Base-by-base conservation (phyloP, 768 basidiomycete genomes). In the Pholiota microspora region DNA sequence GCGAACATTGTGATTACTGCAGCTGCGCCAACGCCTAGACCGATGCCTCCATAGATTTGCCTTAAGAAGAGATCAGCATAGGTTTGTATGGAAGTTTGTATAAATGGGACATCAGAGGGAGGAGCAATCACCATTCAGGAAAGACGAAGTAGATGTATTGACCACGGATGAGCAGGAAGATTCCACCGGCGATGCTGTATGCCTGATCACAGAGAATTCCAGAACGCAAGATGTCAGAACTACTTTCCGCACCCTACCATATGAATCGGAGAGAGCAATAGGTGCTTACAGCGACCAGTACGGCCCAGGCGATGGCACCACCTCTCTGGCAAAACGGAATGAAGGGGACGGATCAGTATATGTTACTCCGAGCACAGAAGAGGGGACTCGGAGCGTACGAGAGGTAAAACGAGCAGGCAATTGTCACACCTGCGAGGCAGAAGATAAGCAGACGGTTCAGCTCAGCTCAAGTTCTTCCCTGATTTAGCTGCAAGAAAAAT, bases 221-320 rank as follows among this genome's bases (percentile, higher is more conserved):
- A 28, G 28, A 21, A 18, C 24, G 12, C 12, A 34, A 21, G 23
- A 31, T 15, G 35, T 46, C 35, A 47, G 45, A 9, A 36, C 12
- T 42, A 4, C 28, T 6, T 44, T 15, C 40, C 15, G 42, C 21
- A 10, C 9, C 32, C 25, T 23, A 6, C 28, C 24, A 8, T 15
- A 34, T 16, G 25, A 29, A 24, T 23, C 21, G 53, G 53, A 50
- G 46, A n/a, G 31, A 53, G 58, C 51, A 40, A 56, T 46, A 45
- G 57, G 24, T 51, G 70, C 78, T 57, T 71, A 88, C 87, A 64
- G 79, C 73, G 62, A 90, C 81, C 60, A 82, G 59, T 52, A 81
- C 73, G 54, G 74, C 84, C 85, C 83, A 88, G 51, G 82, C 84
- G 63, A 89, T 88, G 50, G 85, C 85, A 62, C 88, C 86, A 67